Conservation (phyloP, 306 rosid species). For the Prosopis cineraria region DNA sequence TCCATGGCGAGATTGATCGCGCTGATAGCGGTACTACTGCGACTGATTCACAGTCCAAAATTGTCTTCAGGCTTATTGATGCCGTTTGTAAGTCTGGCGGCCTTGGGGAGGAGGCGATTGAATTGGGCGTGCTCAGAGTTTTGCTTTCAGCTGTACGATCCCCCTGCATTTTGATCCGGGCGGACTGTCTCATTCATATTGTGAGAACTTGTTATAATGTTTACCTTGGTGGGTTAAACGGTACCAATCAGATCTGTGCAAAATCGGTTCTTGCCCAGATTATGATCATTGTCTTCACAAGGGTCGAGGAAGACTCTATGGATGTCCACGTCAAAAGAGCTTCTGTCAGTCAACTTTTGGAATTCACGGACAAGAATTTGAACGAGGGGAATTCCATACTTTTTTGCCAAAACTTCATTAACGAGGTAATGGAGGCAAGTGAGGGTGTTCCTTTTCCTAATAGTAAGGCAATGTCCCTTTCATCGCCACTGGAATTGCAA, state of each 20-base stretch:
- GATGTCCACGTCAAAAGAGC: slow-evolving; percentile 49
- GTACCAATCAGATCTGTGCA: slow-evolving; percentile 98
- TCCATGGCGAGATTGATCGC: slow-evolving; percentile 75
- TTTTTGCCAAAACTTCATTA: slow-evolving; percentile 77
- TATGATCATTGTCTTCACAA: slow-evolving; percentile 74
- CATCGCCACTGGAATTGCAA: slow-evolving; percentile 37
- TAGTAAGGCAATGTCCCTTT: slow-evolving; percentile 14
- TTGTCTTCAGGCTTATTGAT: slow-evolving; percentile 62
- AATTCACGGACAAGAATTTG: slow-evolving; percentile 91
- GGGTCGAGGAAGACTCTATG: slow-evolving; percentile 82
- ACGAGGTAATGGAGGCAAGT: slow-evolving; percentile 80
- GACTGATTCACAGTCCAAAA: slow-evolving; percentile 28
- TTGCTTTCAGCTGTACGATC: slow-evolving; percentile 85
- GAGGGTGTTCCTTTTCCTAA: slow-evolving; percentile 53
- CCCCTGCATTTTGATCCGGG: slow-evolving; percentile 74
- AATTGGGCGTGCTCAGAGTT: slow-evolving; percentile 78
- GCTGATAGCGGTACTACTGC: slow-evolving; percentile 33
- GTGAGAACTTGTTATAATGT: slow-evolving; percentile 95
- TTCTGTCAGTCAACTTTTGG: slow-evolving; percentile 79
- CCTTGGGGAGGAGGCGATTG: slow-evolving; percentile 82
- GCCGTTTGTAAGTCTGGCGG: slow-evolving; percentile 80
- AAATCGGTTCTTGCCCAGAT: slow-evolving; percentile 97
- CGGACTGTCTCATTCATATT: slow-evolving; percentile 74
- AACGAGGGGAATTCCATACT: slow-evolving; percentile 92
- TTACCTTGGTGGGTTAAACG: slow-evolving; percentile 92